Evolutionary conservation across 805 yeast genomes (phyloP).

Genomic region (Kuraishia molischiana): DNA sequence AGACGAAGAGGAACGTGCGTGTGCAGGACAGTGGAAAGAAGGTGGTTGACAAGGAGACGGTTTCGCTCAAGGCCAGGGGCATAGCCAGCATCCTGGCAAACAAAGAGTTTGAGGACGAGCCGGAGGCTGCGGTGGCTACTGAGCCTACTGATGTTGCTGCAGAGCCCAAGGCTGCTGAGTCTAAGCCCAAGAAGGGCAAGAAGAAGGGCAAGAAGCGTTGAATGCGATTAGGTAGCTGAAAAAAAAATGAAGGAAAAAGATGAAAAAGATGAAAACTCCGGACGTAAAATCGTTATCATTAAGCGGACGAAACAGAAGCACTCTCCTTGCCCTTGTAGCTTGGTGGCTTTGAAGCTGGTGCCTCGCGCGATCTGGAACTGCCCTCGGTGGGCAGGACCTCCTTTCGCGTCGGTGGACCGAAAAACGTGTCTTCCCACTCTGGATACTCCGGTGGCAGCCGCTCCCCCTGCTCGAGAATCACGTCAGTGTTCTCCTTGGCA

Average conservation of each 20-base stretch:
- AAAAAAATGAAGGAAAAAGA: not conserved
- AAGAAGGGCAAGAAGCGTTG: slow-evolving; percentile 8
- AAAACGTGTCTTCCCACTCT: slow-evolving; percentile 50
- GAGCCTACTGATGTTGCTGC: not conserved
- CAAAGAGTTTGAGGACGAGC: slow-evolving; percentile 3
- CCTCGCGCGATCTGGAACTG: not conserved
- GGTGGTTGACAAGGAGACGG: not conserved
- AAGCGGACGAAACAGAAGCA: not conserved
- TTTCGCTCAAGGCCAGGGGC: slow-evolving; percentile 2
- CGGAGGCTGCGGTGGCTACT: not conserved
- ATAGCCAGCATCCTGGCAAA: slow-evolving; percentile 4
- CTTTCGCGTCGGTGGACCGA: slow-evolving; percentile 31
- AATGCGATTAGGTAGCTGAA: not conserved
- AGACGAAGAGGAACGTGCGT: not conserved
- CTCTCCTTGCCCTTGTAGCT: slow-evolving; percentile 1
- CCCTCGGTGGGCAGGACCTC: not conserved
- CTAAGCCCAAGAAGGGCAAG: slow-evolving; percentile 5
- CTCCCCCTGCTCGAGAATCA: slow-evolving; percentile 61
- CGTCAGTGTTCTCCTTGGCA: slow-evolving; percentile 25
- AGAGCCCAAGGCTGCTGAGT: slow-evolving; percentile 1
- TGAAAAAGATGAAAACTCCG: not conserved
- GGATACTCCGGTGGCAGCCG: slow-evolving; percentile 66
- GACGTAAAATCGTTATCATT: not conserved
- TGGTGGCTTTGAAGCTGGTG: not conserved
- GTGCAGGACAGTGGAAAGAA: not conserved